phyloP scores from a whole-genome alignment of 2,329 filamentous ascomycete genomes.

The Colletotrichum sp. region DNA sequence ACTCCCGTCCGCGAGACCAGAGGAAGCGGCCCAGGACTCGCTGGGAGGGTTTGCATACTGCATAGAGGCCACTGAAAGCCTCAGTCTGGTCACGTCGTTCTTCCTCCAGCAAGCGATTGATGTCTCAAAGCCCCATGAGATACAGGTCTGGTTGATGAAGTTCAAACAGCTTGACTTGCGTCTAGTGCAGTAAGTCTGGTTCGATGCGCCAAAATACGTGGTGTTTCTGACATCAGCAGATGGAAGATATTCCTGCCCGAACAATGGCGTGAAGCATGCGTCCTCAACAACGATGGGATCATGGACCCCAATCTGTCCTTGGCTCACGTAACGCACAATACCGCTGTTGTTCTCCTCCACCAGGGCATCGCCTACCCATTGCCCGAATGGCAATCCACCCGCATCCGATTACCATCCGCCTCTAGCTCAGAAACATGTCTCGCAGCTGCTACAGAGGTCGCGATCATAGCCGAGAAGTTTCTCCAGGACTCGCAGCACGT shows the following conservation, averaged over 20 bases:
- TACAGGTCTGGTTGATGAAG: constrained; percentile 46
- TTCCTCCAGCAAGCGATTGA: constrained; percentile 47
- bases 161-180: constrained; percentile 50
- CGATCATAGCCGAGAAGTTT: constrained; percentile 41
- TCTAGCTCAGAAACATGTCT: constrained; percentile 46
- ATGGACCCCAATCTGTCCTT: constrained; percentile 51
- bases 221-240: constrained; percentile 22
- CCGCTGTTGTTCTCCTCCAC: constrained; percentile 45
- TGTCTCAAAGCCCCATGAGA: constrained; percentile 36
- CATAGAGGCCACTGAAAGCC: constrained; percentile 50
- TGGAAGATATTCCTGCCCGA: constrained; percentile 52
- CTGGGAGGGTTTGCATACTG: constrained; percentile 47
- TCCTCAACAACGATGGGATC: constrained; percentile 39
- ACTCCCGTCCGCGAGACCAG: constrained; percentile 23
- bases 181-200: constrained; percentile 40
- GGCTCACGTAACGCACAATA: constrained; percentile 48
- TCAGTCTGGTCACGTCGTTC: constrained; percentile 45
- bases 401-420: constrained; percentile 38
- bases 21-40: constrained; percentile 29
- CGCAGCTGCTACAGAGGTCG: constrained; percentile 40
- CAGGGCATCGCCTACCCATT: constrained; percentile 44
- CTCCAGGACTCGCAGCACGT: constrained; percentile 34
- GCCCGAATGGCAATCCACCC: constrained; percentile 30
- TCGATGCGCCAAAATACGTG: neutral
- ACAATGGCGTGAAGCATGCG: constrained; percentile 45